Base-by-base conservation (phyloP, 2,329 filamentous ascomycete genomes). In the Escovopsis weberi region DNA sequence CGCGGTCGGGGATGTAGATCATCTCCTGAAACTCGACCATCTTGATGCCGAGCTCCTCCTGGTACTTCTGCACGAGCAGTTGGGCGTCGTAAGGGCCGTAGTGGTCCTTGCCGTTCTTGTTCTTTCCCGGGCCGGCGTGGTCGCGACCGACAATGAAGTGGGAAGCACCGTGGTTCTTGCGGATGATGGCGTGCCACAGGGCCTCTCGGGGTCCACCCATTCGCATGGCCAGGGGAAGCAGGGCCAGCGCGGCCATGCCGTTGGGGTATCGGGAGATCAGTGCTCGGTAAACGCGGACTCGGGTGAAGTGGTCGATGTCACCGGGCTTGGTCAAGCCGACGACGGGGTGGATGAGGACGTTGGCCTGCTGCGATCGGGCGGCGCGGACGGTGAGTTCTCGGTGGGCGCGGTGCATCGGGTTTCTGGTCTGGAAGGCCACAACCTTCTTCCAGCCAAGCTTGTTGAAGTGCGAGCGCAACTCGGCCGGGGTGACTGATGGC, bases 1-100 rank as follows among this genome's bases (percentile, higher is more conserved):
- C 91, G 59, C 78, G 81, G 67, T 96, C 91, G 53, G 91, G 91
- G 46, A 96, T 82, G 69, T 96, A 98, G 50, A 93, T 96, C 82
- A 98, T 94, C 78, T 93, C 87, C 72, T 96, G 89, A 82, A 98
- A 98, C 53, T 91, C 87, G 51, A 98, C 91, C 59, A 98, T 91
- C 70, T 95, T 86, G 59, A 98, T 98, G 56, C 89, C 91, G 48
- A 98, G 84, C 75, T 98, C 91, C 52, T 86, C 79, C 59, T 80
- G 82, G 78, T 95, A 94, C 72, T 94, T 86, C 74, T 95, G 87
- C 46, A 98, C 88, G 26, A 88, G 85, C 58, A 89, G 75, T 72
- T 98, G 91, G 11, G 91, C 91, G 58, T 98, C 91, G 65, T 98
- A 98, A 30, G 91, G 88, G 41, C 91, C 91, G 67, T 98, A 98